Conservation (phyloP, 2,329 filamentous ascomycete species). For the Arachnomyces sp. region DNA sequence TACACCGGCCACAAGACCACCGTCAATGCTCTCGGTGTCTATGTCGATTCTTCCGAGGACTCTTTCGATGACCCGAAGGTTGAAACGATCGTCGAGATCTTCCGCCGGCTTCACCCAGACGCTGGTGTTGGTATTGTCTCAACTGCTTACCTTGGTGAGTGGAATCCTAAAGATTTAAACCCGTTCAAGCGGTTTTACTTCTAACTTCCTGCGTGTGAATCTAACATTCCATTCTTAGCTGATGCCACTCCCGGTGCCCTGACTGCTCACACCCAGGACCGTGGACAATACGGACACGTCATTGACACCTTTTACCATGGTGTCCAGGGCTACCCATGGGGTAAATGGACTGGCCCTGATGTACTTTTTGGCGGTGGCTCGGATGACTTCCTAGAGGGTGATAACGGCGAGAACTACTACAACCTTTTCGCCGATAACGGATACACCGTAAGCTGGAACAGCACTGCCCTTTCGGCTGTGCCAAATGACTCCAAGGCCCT, state of each 20-base stretch:
- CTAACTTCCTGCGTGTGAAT: neutral
- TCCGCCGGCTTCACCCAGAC: constrained; percentile 58
- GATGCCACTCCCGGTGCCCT: constrained; percentile 77
- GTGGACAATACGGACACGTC: constrained; percentile 61
- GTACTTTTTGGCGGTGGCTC: constrained; percentile 78
- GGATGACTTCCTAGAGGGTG: constrained; percentile 69
- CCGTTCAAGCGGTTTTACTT: neutral
- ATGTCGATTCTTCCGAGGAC: constrained; percentile 66
- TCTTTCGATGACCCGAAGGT: constrained; percentile 79
- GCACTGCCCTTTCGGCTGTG: constrained; percentile 57
- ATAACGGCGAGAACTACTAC: constrained; percentile 65
- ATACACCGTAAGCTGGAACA: constrained; percentile 67
- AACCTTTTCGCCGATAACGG: constrained; percentile 62
- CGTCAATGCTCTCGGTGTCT: constrained; percentile 75
- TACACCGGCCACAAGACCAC: constrained; percentile 79
- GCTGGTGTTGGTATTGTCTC: constrained; percentile 60
- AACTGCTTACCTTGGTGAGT: constrained; percentile 55
- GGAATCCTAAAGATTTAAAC: too few relatives aligned
- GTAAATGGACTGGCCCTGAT: constrained; percentile 64
- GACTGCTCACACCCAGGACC: constrained; percentile 63
- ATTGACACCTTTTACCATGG: constrained; percentile 72
- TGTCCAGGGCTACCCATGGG: constrained; percentile 74
- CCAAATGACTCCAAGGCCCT: constrained; percentile 58
- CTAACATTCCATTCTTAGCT: constrained; percentile 41
- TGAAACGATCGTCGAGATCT: constrained; percentile 67